Base-by-base conservation (phyloP, 257 asterid genomes). In the Eustoma russellianum region DNA sequence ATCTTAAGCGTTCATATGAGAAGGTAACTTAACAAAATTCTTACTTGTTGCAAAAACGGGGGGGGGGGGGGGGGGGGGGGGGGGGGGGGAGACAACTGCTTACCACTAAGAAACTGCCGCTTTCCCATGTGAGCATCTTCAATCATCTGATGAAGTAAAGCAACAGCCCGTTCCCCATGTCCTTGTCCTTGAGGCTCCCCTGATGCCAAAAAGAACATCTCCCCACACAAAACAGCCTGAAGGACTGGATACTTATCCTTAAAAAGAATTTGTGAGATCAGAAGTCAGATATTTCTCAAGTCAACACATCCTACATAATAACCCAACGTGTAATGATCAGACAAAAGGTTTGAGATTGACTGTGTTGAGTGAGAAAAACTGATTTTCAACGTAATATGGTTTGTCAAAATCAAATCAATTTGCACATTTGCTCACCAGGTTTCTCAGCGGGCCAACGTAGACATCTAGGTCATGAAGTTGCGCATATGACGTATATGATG, bases 81-180 rank as follows among this genome's bases (percentile, higher is more conserved):
- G 3, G 3, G 35, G 60, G 60, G 18, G 49, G 3, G 12, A 54
- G 28, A 54, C 47, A 64, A 61, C 41, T 17, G 18, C 33, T 62
- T 67, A 91, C 98, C 98, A 62, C 93, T 82, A 62, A 91, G 96
- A 74, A 91, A 91, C 74, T 91, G 98, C 40, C 95, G 81, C 71
- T 91, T 91, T 54, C 96, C 98, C 80, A 65, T 69, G 70, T 91
- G 94, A 74, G 98, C 98, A 84, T 91, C 98, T 71, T 84, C 98
- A 74, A 91, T 91, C 98, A 91, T 91, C 74, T 91, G 98, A 70
- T 87, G 94, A 59, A 91, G 77, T 95, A 91, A 76, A 69, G 76
- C 85, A 68, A 91, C 92, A 62, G 98, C 96, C 17, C 98, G 95
- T 60, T 87, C 98, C 69, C 88, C 75, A 73, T 91, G 86, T 53